Evolutionary conservation across 2,329 filamentous ascomycete species (phyloP).

Genomic region (Aspergillus ochraceus): DNA sequence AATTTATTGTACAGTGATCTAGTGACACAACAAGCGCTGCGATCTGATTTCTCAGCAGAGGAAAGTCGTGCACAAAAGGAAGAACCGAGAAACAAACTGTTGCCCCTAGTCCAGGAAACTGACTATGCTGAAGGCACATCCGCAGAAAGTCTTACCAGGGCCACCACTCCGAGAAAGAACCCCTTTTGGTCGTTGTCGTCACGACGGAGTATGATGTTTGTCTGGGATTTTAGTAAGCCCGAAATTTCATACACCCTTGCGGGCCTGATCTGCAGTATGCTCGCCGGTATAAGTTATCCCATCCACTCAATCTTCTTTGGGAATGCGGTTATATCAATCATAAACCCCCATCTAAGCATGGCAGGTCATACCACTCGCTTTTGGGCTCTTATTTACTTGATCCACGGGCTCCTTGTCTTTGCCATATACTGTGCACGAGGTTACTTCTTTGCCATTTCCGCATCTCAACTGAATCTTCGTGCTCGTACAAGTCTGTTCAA

Average conservation of each 20-base stretch:
- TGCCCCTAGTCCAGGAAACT: no score
- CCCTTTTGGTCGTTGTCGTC: neutral
- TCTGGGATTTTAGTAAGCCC: constrained; percentile 6
- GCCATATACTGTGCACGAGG: constrained; percentile 8
- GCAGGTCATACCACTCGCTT: constrained; percentile 8
- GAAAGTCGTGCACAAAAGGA: neutral
- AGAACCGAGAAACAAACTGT: no score
- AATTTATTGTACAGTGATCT: constrained; percentile 1
- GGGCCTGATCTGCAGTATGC: constrained; percentile 7
- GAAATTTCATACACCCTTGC: constrained; percentile 1
- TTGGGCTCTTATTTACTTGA: constrained; percentile 14
- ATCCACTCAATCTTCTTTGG: constrained; percentile 15
- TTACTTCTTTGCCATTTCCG: constrained; percentile 13
- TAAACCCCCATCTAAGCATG: constrained; percentile 7
- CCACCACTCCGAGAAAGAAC: neutral
- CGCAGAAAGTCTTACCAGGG: neutral
- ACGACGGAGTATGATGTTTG: neutral
- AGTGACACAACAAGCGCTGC: neutral
- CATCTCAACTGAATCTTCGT: constrained; percentile 12
- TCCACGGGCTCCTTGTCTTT: constrained; percentile 9
- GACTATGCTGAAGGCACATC: neutral
- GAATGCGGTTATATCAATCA: constrained; percentile 13
- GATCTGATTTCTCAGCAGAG: neutral
- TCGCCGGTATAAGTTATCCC: constrained; percentile 12
- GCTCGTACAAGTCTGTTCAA: constrained; percentile 6